Evolutionary conservation across 2,329 filamentous ascomycete species (phyloP).

Genomic region (Aspergillus quadricinctus): DNA sequence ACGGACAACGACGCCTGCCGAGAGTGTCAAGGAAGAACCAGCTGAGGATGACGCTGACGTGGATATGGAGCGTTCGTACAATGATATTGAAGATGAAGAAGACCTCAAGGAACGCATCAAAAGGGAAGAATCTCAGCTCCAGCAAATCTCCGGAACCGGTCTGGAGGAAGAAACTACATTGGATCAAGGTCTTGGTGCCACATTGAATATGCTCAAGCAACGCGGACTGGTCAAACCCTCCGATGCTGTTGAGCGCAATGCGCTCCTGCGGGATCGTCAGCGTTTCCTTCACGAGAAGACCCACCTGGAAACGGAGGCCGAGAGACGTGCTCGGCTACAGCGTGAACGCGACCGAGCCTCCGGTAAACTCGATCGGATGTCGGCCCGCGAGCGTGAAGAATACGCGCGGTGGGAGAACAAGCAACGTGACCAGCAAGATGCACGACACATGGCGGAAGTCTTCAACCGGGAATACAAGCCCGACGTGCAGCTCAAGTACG

Average conservation of each 20-base stretch:
- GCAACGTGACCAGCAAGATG: constrained; percentile 78
- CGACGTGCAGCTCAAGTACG: constrained; percentile 83
- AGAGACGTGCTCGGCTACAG: constrained; percentile 71
- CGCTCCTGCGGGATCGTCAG: constrained; percentile 65
- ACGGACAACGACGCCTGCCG: constrained; percentile 32
- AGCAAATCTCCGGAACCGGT: constrained; percentile 58
- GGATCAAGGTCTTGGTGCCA: constrained; percentile 72
- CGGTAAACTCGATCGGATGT: constrained; percentile 81
- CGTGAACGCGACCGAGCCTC: constrained; percentile 84
- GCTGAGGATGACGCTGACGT: constrained; percentile 50
- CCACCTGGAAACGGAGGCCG: constrained; percentile 72
- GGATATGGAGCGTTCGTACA: constrained; percentile 51
- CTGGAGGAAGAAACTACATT: constrained; percentile 83
- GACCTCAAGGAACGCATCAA: constrained; percentile 48
- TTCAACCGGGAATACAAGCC: constrained; percentile 87
- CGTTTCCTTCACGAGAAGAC: constrained; percentile 76
- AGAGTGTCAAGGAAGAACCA: constrained; percentile 24
- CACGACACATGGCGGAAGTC: constrained; percentile 74
- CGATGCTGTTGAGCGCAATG: constrained; percentile 60
- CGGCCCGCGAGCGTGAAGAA: constrained; percentile 84
- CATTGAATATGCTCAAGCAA: constrained; percentile 76
- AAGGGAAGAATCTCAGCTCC: constrained; percentile 41
- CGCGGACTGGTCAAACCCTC: constrained; percentile 71
- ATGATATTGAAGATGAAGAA: constrained; percentile 48
- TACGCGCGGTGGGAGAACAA: constrained; percentile 84